These are phyloP conservation scores for Murraya paniculata DNA, from an alignment of 345 rosid species.

Conservation along the genomic window DNA sequence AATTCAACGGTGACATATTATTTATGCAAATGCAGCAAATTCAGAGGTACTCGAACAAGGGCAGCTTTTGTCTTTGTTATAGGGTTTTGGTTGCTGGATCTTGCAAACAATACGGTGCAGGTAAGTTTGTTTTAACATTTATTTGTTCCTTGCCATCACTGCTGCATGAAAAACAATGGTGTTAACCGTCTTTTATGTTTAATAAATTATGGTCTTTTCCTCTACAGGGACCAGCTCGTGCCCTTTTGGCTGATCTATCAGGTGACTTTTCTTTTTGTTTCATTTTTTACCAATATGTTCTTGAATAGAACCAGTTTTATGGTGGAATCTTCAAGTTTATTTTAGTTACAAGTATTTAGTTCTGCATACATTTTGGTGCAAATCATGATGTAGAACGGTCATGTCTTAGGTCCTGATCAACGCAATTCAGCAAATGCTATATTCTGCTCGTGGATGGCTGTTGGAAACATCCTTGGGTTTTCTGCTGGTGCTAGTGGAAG, in stretches of 20 bases:
- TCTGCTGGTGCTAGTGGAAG: slow-evolving; percentile 94
- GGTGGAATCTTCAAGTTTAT: not conserved
- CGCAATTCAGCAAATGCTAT: slow-evolving; percentile 89
- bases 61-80: slow-evolving; percentile 85
- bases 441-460: slow-evolving; percentile 98
- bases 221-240: slow-evolving; percentile 96
- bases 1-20: not conserved
- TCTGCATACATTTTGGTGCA: not conserved
- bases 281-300: not conserved
- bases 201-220: slow-evolving; percentile 14
- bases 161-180: not conserved
- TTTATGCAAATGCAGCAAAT: slow-evolving; percentile 56
- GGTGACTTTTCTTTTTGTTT: slow-evolving; percentile 35
- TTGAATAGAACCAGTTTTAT: not conserved
- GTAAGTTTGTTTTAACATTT: slow-evolving; percentile 31
- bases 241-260: slow-evolving; percentile 89
- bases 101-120: slow-evolving; percentile 97
- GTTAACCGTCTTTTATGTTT: not conserved
- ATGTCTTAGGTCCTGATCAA: slow-evolving; percentile 79
- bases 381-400: slow-evolving; percentile 11
- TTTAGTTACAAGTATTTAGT: not conserved
- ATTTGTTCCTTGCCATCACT: not conserved
- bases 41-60: slow-evolving; percentile 79
- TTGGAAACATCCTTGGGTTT: slow-evolving; percentile 92
- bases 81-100: slow-evolving; percentile 98